Conservation (phyloP, 2,329 filamentous ascomycete species). For the Penicillium thymicola region DNA sequence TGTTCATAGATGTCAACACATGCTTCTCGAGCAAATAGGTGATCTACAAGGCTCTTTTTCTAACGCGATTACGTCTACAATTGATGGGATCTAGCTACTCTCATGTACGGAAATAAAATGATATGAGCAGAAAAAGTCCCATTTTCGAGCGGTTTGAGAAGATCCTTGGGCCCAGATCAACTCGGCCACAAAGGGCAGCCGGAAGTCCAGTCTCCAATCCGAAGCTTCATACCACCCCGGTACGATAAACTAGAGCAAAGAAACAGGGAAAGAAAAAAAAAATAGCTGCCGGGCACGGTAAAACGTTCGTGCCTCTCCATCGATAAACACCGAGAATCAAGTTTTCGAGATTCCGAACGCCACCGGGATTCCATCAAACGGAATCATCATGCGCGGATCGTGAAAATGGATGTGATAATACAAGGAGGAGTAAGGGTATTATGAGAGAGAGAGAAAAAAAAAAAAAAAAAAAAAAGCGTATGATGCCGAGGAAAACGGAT, state of each 20-base stretch:
- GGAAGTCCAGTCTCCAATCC: not conserved
- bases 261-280: not conserved
- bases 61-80: not conserved
- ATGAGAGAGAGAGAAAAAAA: not conserved
- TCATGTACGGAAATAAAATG: not conserved
- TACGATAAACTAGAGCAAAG: not conserved
- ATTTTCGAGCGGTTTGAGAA: not conserved
- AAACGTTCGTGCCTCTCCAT: constrained; percentile 5
- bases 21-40: not conserved
- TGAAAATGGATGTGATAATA: constrained; percentile 1
- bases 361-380: constrained; percentile 3
- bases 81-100: not conserved
- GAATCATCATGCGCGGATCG: not conserved
- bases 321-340: constrained; percentile 9
- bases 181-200: not conserved
- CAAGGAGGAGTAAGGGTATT: constrained; percentile 18
- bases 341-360: constrained; percentile 12
- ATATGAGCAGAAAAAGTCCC: not conserved
- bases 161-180: not conserved
- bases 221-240: not conserved
- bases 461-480: not conserved
- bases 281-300: not conserved
- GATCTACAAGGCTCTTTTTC: not conserved
- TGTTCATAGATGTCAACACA: not conserved
- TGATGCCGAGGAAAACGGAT: not conserved